Base-by-base conservation (phyloP, 257 asterid species). In the Thymus mandschuricus region DNA sequence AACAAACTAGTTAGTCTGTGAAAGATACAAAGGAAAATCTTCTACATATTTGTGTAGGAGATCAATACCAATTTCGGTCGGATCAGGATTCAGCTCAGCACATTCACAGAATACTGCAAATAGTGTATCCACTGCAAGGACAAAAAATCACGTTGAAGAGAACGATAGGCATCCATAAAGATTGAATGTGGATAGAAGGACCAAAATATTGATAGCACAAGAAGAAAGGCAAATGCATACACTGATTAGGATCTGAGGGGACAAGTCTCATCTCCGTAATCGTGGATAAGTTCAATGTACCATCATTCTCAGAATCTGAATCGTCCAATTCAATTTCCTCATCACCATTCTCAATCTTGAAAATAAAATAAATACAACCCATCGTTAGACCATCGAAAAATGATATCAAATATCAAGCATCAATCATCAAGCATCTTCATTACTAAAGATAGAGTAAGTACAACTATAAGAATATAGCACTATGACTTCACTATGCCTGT, bases 1-100 rank as follows among this genome's bases (percentile, higher is more conserved):
- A 44, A 7, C 3, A 44, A 63, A 72, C 62, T 1, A 28, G 60
- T 71, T 44, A 66, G 69, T 66, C 35, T 2, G 62, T 4, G 64
- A 9, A 43, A 51, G 66, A 46, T 54, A 55, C 29, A 6, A 43
- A 35, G 9, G 28, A 56, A 52, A 46, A 21, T 43, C 9, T 67
- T 29, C 13, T 10, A 35, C 35, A 63, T 60, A 33, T 58, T 49
- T 52, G 54, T 61, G 8, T 35, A 57, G 50, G 56, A 66, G 65
- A 76, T 44, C 6, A 68, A 67, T 40, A 62, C 72, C 71, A 85
- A 93, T 96, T 70, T 83, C 95, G 5, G 71, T 54, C 46, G 96
- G 95, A 74, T 89, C 99, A 65, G 97, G 97, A 78, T 94, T 94
- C 33, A 94, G 87, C 86, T 94, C 99, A 72, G 99, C 99, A 69